phyloP scores from a whole-genome alignment of 2,329 filamentous ascomycete genomes.

The Ceratocystis alfenasii region DNA sequence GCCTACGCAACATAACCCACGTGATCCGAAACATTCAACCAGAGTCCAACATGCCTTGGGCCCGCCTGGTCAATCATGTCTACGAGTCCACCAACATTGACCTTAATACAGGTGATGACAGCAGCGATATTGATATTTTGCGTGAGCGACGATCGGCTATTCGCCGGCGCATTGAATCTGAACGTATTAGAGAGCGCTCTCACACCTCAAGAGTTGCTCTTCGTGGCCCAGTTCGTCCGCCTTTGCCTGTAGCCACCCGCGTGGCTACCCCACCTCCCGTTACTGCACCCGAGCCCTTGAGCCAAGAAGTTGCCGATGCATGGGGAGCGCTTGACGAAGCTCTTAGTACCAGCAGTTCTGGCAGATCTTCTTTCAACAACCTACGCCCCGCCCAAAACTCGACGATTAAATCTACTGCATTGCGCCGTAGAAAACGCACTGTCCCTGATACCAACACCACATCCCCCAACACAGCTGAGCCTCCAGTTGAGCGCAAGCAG shows the following conservation, averaged over 20 bases:
- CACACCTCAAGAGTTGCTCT: neutral
- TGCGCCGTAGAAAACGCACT: constrained; percentile 4
- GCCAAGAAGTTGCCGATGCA: constrained; percentile 63
- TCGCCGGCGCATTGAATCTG: constrained; percentile 43
- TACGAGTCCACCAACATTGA: constrained; percentile 62
- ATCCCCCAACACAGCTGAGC: constrained; percentile 26
- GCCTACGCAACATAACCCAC: constrained; percentile 29
- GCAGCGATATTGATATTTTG: constrained; percentile 27
- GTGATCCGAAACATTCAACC: constrained; percentile 31
- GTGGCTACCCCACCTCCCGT: neutral
- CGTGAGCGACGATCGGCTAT: constrained; percentile 41
- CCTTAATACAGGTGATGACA: constrained; percentile 44
- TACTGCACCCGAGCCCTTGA: neutral
- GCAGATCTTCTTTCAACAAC: neutral
- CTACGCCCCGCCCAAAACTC: neutral
- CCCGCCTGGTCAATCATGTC: constrained; percentile 47
- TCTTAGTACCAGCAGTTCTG: constrained; percentile 41
- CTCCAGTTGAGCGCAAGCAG: constrained; percentile 55
- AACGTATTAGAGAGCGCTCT: constrained; percentile 30
- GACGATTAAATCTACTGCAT: neutral
- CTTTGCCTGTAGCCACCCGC: neutral
- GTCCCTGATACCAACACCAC: neutral
- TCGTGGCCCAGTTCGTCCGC: neutral
- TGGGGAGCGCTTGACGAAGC: constrained; percentile 89
- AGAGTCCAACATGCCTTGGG: constrained; percentile 56